Conservation (phyloP, 2,329 filamentous ascomycete genomes). For the Fusarium sororula region DNA sequence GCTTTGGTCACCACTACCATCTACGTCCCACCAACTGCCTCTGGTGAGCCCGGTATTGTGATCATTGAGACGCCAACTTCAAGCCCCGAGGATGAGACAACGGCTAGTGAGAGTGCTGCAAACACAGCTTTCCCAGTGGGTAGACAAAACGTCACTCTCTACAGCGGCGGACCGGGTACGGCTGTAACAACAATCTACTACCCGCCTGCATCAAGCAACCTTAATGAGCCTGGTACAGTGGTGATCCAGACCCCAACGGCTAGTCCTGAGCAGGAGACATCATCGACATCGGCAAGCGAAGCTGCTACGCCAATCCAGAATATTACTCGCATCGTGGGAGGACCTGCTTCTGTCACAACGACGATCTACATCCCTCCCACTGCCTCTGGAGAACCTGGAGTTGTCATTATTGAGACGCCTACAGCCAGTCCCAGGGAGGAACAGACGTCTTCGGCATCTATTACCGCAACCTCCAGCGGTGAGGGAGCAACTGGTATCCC, state of each 20-base stretch:
- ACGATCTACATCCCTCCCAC: not conserved
- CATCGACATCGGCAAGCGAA: not conserved
- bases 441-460: not conserved
- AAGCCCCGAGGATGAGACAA: not conserved
- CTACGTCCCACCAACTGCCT: not conserved
- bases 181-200: slow-evolving; percentile 1
- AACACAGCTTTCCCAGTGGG: not conserved
- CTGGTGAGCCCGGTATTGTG: slow-evolving; percentile 1
- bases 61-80: slow-evolving; percentile 8
- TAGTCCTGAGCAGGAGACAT: not conserved
- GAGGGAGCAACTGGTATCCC: not conserved
- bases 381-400: not conserved
- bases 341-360: not conserved
- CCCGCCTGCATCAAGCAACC: not conserved
- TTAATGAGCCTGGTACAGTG: not conserved
- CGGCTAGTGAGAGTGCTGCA: too few relatives aligned
- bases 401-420: slow-evolving; percentile 7
- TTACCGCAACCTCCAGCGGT: fast-evolving
- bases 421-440: not conserved
- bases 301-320: not conserved
- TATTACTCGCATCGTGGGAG: not conserved
- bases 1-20: not conserved
- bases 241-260: slow-evolving; percentile 10
- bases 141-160: not conserved
- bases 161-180: not conserved